Conservation (phyloP, 768 basidiomycete genomes). For the Amanita jacksonii region DNA sequence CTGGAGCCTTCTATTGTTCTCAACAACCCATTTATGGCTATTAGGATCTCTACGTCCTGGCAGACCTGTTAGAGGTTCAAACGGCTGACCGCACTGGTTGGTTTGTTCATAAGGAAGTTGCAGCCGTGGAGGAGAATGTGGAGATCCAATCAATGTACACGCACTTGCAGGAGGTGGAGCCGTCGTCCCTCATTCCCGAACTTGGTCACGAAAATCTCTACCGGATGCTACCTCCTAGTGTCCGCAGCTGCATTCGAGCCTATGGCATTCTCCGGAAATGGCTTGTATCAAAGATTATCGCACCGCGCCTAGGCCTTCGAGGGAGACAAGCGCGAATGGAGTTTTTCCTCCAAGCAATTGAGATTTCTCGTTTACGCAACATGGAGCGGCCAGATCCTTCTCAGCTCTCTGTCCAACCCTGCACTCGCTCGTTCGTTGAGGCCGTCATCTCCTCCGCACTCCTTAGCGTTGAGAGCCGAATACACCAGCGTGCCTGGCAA, state of each 20-base stretch:
- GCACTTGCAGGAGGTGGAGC: conserved; percentile 62
- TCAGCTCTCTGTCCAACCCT: conserved; percentile 45
- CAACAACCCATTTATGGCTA: conserved; percentile 1
- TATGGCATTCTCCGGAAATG: conserved; percentile 73
- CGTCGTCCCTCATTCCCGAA: conserved; percentile 64
- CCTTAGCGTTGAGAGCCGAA: conserved; percentile 69
- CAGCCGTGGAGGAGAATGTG: conserved; percentile 46
- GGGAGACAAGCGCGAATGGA: conserved; percentile 68
- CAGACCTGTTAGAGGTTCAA: conserved; percentile 76
- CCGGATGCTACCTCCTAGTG: conserved; percentile 62
- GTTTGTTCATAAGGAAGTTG: conserved; percentile 55
- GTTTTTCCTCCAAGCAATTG: conserved; percentile 57
- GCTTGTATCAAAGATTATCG: conserved; percentile 61
- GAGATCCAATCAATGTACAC: conserved; percentile 76
- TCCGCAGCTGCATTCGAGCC: conserved; percentile 70
- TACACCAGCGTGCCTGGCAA: conserved; percentile 72
- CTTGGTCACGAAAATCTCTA: conserved; percentile 61
- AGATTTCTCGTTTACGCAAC: conserved; percentile 59
- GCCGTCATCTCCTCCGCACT: conserved; percentile 67
- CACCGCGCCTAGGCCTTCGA: conserved; percentile 52
- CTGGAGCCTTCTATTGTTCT: conserved; percentile 5
- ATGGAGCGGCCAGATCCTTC: conserved; percentile 28
- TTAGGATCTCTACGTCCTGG: conserved; percentile 70
- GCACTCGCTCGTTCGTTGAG: conserved; percentile 74
- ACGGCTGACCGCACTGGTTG: conserved; percentile 72